These are phyloP conservation scores for Diaporthe sp. DNA, from an alignment of 2,329 filamentous ascomycete genomes.

Conservation along the genomic window DNA sequence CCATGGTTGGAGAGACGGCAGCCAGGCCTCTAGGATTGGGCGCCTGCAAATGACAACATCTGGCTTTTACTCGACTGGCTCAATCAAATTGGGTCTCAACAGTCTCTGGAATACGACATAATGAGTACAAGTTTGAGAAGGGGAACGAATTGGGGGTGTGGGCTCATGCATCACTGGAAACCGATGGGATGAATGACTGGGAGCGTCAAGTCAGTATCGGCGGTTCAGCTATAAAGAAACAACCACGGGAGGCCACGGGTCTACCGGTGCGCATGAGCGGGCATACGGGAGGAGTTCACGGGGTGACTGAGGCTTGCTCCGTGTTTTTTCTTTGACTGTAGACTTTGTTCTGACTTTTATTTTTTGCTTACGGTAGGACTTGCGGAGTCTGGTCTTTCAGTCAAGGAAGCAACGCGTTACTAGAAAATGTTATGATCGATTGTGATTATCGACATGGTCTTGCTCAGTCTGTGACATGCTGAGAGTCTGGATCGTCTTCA, in stretches of 20 bases:
- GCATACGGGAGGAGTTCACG: constrained; percentile 24
- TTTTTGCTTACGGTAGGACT: constrained; percentile 26
- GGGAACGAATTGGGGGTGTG: neutral
- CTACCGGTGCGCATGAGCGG: constrained; percentile 20
- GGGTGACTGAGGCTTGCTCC: constrained; percentile 15
- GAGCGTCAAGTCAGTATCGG: neutral
- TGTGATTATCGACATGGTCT: neutral
- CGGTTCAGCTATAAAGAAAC: neutral
- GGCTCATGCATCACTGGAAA: neutral
- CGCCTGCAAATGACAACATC: neutral
- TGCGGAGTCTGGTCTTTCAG: constrained; percentile 24
- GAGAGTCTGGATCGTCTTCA: neutral
- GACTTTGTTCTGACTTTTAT: constrained; percentile 10
- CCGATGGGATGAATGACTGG: neutral
- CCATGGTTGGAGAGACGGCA: neutral
- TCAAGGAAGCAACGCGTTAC: constrained; percentile 3
- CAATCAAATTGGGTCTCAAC: neutral
- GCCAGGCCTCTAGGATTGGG: neutral
- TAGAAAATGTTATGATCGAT: constrained; percentile 22
- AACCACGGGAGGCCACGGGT: neutral
- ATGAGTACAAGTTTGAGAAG: neutral
- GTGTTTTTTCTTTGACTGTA: constrained; percentile 27
- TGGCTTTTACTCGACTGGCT: neutral
- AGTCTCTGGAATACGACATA: neutral
- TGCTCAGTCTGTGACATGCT: neutral